Evolutionary conservation across 768 basidiomycete genomes (phyloP).

Genomic region (Naematelia aurantialba): DNA sequence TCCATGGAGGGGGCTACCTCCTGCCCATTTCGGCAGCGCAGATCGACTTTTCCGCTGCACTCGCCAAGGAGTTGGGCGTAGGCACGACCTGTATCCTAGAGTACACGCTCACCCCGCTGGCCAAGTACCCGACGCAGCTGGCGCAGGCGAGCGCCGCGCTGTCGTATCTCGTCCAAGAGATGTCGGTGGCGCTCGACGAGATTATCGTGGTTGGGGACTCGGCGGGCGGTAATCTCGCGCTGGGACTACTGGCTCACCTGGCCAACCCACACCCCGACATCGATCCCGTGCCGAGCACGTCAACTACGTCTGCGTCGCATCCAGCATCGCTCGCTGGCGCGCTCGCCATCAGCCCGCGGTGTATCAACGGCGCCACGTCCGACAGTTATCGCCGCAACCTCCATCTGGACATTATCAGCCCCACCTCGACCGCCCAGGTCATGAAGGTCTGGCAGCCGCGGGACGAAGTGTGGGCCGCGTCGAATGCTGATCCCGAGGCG

Average conservation of each 20-base stretch:
- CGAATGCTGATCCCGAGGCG: not conserved
- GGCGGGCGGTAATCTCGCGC: not conserved
- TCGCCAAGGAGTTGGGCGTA: not conserved
- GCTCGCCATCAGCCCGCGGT: not conserved
- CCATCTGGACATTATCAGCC: not conserved
- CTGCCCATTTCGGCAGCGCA: not conserved
- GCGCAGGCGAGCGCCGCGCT: not conserved
- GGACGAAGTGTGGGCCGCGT: not conserved
- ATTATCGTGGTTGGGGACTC: not conserved
- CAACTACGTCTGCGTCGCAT: not conserved
- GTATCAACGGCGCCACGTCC: not conserved
- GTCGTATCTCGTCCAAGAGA: not conserved
- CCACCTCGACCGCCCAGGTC: not conserved
- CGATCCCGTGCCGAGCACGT: not conserved
- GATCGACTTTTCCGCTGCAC: not conserved
- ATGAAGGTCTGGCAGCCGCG: not conserved
- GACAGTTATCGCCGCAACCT: not conserved
- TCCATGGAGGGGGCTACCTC: not conserved
- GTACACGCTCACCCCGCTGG: not conserved
- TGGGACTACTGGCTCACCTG: not conserved
- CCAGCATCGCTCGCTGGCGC: not conserved
- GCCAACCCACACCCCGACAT: not conserved
- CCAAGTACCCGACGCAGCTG: not conserved
- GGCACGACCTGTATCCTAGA: not conserved
- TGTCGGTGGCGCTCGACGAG: not conserved